Percentiles rank a stretch among this genome's conserved stretches.
phyloP scores from a whole-genome alignment of 306 rosid genomes.

The Ormosia semicastrata region DNA sequence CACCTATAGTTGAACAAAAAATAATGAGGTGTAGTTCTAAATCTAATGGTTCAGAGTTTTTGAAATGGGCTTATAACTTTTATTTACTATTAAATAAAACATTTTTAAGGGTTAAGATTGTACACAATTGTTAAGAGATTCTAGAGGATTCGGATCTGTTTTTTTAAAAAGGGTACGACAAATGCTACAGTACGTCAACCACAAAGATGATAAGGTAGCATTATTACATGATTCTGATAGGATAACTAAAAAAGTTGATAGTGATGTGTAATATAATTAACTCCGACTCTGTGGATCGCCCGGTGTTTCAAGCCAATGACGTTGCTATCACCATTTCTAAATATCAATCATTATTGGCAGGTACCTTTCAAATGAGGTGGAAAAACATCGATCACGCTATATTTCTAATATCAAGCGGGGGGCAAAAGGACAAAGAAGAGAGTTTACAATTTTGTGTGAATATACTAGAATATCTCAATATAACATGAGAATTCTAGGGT shows the following conservation, averaged over 20 bases:
- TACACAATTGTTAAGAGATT: too few species aligned
- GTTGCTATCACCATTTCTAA: constrained; percentile 11
- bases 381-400: constrained; percentile 6
- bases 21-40: too few species aligned
- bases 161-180: neutral
- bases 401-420: neutral
- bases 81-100: too few species aligned
- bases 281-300: constrained; percentile 17
- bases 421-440: neutral
- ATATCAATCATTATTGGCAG: neutral
- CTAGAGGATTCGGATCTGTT: too few species aligned
- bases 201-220: constrained; percentile 33
- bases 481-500: neutral
- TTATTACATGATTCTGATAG: constrained; percentile 33
- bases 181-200: neutral
- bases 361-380: constrained; percentile 30
- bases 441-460: neutral
- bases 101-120: too few species aligned
- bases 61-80: too few species aligned
- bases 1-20: too few species aligned
- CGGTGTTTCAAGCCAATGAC: constrained; percentile 29
- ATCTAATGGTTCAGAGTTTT: too few species aligned
- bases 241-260: constrained; percentile 22
- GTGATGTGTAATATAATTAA: constrained; percentile 6
- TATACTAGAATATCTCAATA: neutral